Evolutionary conservation across 129 eudicot genomes (phyloP), one percentile per base, ranked within the genome.

Genomic region (Rutidosis leptorrhynchoides): DNA sequence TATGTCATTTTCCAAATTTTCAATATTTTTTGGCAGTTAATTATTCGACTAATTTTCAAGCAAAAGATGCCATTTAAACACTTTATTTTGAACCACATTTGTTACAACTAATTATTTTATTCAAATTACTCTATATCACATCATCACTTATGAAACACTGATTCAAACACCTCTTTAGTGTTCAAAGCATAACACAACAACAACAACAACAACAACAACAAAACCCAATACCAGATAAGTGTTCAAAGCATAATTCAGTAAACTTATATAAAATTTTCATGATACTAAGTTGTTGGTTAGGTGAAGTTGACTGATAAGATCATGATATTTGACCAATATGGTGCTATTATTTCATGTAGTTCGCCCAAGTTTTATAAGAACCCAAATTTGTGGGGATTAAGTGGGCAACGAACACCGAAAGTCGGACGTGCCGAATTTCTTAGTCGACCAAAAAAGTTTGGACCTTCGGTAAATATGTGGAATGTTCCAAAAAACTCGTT

Each of bases 391-490:
- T 74, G 81, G 88, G 58, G 48, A 28, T 14, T 71, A 46, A 68
- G 74, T 67, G 73, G 72, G 54, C 77, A 71, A 37, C 33, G 58
- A 55, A 72, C 71, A 54, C 73, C 67, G 17, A 81, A 73, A 46
- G 64, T 56, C 1, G 72, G 78, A 43, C 76, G 81, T 20, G 82
- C 90, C n/a, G 89, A 91, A 62, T 91, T 91, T 60, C 76, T 84
- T 62, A 88, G 95, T 52, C 78, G 83, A 63, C 67, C 87, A n/a
- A 77, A 76, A 35, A 80, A 57, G 62, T 54, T 20, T 28, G 65
- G 79, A 37, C 77, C 80, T 26, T 76, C 43, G 53, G 72, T 81
- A 70, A 78, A 42, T 70, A 70, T 65, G 16, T 70, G 64, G 79
- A 77, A 63, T 52, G 71, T 68, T 67, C 81, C 87, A 20, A 76